Base-by-base conservation (phyloP, 2,329 filamentous ascomycete genomes). In the Pseudogymnoascus sp. region DNA sequence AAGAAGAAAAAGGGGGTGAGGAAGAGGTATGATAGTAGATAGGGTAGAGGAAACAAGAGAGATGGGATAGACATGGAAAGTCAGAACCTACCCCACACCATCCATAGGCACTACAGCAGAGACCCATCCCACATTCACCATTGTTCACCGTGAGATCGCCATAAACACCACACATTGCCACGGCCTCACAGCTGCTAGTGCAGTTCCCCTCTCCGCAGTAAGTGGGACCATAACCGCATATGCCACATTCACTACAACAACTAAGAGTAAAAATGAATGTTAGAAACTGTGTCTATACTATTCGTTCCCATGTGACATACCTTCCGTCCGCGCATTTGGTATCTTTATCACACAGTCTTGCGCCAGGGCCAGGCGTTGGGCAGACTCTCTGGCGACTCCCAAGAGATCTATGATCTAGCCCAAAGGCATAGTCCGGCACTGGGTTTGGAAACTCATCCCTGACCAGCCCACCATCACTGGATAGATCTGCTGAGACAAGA, bases 121-220 rank as follows among this genome's bases (percentile, higher is more conserved):
- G 59, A 34, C 72, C 69, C 63, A 75, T 64, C 10, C 69, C 68
- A 47, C 72, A 75, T n/a, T 61, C 63, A 7, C 66, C 42, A 1
- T 66, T 62, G 45, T 3, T 66, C 70, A 21, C 64, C 64, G 3
- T 62, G 45, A 51, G 45, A 3, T 39, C 36, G 16, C 62, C 66
- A 21, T 69, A 62, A 40, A 68, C 23, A 64, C 74, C 74, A 62
- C 74, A 76, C 67, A 72, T 70, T 23, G 74, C 72, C 7, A 65
- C 69, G 2, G 74, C 71, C 42, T 73, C 66, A 40, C 70, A 70
- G 21, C 69, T 68, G 2, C 64, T 67, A 10, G 67, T 66, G 26
- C 68, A 70, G 62, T 71, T 12, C 68, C 67, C 47, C 69, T 70
- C 36, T 16, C 60, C 7, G 61, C 70, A 71, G 61, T 64, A 68